Evolutionary conservation across 768 basidiomycete genomes (phyloP), one percentile per base, ranked within the genome.

Genomic region (Lentinus brumalis): DNA sequence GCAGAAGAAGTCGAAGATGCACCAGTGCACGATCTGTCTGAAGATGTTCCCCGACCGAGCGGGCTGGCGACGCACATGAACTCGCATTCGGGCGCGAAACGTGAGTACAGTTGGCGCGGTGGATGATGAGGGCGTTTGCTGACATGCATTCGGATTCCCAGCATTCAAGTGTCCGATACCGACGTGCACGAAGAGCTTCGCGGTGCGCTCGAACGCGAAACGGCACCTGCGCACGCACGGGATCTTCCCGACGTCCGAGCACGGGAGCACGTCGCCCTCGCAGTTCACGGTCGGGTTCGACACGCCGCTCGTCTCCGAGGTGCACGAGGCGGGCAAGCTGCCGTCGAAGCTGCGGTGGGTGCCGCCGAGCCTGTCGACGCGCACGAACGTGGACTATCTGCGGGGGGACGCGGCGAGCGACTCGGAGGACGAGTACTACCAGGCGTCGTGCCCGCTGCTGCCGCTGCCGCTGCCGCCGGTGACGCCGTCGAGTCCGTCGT

Each of bases 161-260:
- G 75, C 75, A 55, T 76, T 70, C 68, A 74, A 73, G 51, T 93
- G 91, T 68, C 79, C 75, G 0, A 84, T 86, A 51, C 76, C 81
- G 14, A 78, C 79, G 38, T 93, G 91, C 69, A 73, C 76, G 32
- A 87, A 88, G 69, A 81, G 78, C 4, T 93, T 92, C 67, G 85
- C 88, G 18, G 90, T 92, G 16, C 84, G 88, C 12, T 92, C 91
- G 8, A 93, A 93, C 66, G 89, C 89, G 15, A 89, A 86, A 71
- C 82, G 91, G 38, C 91, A 93, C 68, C 79, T 90, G 40, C 86
- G 88, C 47, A 91, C 88, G 1, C 91, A 93, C 65, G 87, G 88
- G 29, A 79, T 87, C 45, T 77, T 78, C 64, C 69, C 73, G 2
- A 56, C 67, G 10, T 67, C 73, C 38, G 73, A 69, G 38, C 67